Percentiles rank a stretch among this genome's conserved stretches.
Evolutionary conservation across 2,329 filamentous ascomycete genomes (phyloP).

Genomic region (Fusarium sp.): DNA sequence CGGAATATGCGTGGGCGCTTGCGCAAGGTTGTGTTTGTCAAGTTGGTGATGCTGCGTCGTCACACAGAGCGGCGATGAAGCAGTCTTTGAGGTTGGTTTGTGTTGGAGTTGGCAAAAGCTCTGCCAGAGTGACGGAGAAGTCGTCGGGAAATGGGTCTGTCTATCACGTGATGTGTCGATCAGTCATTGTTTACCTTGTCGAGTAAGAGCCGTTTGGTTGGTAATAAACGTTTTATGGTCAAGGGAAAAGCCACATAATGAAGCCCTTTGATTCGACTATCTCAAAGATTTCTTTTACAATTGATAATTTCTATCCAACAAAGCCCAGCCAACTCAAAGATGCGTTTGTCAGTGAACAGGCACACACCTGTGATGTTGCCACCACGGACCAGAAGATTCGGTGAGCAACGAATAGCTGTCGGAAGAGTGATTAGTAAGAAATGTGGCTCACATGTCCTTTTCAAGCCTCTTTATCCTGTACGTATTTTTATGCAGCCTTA

Average conservation of each 20-base stretch:
- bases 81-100: conserved; percentile 36
- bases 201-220: conserved; percentile 11
- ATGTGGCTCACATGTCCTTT: not conserved
- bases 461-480: not conserved
- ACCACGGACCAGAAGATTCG: conserved; percentile 39
- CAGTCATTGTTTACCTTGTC: conserved; percentile 22
- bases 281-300: not conserved
- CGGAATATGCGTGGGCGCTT: conserved; percentile 4
- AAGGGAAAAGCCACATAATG: not conserved
- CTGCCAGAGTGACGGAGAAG: conserved; percentile 43
- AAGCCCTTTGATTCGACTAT: not conserved
- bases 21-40: conserved; percentile 22
- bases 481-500: not conserved
- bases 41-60: conserved; percentile 31
- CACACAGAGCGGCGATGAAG: conserved; percentile 33
- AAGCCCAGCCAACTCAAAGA: not conserved
- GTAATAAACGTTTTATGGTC: conserved; percentile 12
- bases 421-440: conserved; percentile 26
- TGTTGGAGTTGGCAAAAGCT: conserved; percentile 44
- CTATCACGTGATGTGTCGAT: conserved; percentile 44
- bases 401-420: conserved; percentile 5
- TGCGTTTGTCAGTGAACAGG: conserved; percentile 16
- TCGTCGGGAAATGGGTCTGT: conserved; percentile 46
- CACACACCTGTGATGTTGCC: conserved; percentile 15
- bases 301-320: conserved; percentile 6